Base-by-base conservation (phyloP, 805 yeast genomes). In the Candida argentea region DNA sequence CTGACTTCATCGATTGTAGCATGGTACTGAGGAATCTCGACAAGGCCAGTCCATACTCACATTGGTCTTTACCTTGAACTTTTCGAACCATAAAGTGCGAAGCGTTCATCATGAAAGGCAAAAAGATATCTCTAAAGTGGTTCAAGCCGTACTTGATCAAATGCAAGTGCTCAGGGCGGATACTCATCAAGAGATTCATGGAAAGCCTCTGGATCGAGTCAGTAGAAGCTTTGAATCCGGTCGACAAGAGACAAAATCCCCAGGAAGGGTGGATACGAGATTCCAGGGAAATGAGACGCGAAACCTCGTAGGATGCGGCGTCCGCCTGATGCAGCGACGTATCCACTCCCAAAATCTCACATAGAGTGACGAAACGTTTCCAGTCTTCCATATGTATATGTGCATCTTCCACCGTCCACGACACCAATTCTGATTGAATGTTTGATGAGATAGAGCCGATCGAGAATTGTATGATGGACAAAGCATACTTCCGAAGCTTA, bases 291-390 rank as follows among this genome's bases (percentile, higher is more conserved):
- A 83, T 59, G 9, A 82, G 48, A 1, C 54, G 55, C 2, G 72
- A 46, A 24, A 86, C 69, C 40, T 83, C 94, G 5, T 55, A 54
- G 1, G 67, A 52, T 0, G 91, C 89, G 8, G 84, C 94, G 39
- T 76, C 76, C 1, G 87, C 74, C 50, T 87, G 95, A 41, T 87
- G 86, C 41, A 83, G 54, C 0, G 95, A 81, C 0, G 95, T 74
- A 47, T 86, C 95, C 22, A 86, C 66, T 1, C 85, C 91, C 16
- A 83, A 55, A 26, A 86, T 80, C 44, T 86, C 95, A 42, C 72
- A 79, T 9, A 86, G 52, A 0, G 94, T 82, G 16, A 73, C 61
- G 42, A 64, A 86, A 33, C 82, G 65, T 24, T 70, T 64, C 95
- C 95, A 86, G 14, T 73, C 67, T 5, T 52, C 56, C 12, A 69